Evolutionary conservation across 1,139 yeast species (phyloP).

Genomic region (Hyphopichia pseudoburtonii): DNA sequence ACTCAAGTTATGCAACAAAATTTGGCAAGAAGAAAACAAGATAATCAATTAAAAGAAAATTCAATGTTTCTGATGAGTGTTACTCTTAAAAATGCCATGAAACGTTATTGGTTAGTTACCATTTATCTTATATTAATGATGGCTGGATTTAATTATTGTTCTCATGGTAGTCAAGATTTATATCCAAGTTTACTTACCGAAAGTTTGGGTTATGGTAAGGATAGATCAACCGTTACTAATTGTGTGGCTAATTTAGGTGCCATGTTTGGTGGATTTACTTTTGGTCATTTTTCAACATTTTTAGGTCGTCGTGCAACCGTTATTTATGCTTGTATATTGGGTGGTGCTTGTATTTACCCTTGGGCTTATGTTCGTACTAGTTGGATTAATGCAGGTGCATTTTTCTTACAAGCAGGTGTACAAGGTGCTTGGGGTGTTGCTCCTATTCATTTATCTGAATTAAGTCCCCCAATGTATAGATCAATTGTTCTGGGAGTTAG

Average conservation of each 20-base stretch:
- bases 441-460: conserved; percentile 66
- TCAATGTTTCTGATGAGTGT: conserved; percentile 4
- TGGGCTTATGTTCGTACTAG: conserved; percentile 53
- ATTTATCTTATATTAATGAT: conserved; percentile 23
- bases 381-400: conserved; percentile 30
- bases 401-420: conserved; percentile 58
- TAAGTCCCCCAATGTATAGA: conserved; percentile 62
- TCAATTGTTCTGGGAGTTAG: conserved; percentile 65
- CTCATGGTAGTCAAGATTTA: conserved; percentile 75
- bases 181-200: conserved; percentile 62
- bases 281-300: conserved; percentile 62
- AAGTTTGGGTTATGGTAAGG: conserved; percentile 49
- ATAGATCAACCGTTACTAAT: conserved; percentile 65
- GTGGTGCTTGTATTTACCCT: conserved; percentile 60
- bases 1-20: conserved; percentile 23
- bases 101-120: conserved; percentile 25
- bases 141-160: conserved; percentile 49
- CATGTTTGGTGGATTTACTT: conserved; percentile 58
- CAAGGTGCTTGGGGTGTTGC: conserved; percentile 81
- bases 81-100: conserved; percentile 12
- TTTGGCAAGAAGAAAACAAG: neutral
- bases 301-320: conserved; percentile 58
- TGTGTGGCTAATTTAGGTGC: conserved; percentile 74
- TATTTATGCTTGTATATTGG: conserved; percentile 51
- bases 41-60: conserved; percentile 6